Conservation (phyloP, 2,329 filamentous ascomycete species). For the Lasiodiplodia theobromae region DNA sequence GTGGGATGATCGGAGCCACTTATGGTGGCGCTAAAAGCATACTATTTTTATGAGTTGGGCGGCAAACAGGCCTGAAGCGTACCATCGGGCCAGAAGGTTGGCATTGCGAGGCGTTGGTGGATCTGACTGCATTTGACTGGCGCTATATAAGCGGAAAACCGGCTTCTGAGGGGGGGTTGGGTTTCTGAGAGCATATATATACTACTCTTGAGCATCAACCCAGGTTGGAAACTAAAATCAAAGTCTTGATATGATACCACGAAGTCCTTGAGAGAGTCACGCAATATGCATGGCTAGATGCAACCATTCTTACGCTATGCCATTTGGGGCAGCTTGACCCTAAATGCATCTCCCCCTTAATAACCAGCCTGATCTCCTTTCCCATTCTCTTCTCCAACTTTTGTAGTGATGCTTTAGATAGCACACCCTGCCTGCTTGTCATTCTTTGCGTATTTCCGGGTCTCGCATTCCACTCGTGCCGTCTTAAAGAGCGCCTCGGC, state of each 20-base stretch:
- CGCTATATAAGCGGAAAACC: neutral
- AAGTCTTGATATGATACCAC: neutral
- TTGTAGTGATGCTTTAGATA: too few species aligned
- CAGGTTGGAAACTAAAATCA: neutral
- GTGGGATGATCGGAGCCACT: constrained; percentile 38
- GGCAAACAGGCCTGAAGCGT: neutral
- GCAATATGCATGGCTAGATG: too few species aligned
- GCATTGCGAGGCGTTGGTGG: constrained; percentile 2
- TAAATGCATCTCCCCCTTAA: neutral
- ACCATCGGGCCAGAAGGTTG: neutral
- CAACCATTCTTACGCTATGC: neutral
- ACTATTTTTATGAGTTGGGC: neutral
- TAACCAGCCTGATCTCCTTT: neutral
- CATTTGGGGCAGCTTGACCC: neutral
- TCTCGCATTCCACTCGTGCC: neutral
- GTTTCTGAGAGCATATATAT: neutral
- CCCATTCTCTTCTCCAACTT: neutral
- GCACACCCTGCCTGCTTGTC: neutral
- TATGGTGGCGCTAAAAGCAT: neutral
- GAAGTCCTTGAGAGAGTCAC: neutral
- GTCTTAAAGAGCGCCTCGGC: neutral
- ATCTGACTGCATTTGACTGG: constrained; percentile 1
- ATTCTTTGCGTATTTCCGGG: neutral
- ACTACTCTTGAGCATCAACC: neutral
- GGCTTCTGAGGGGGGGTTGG: neutral